Base-by-base conservation (phyloP, 768 basidiomycete genomes). In the Boletus reticulatus region DNA sequence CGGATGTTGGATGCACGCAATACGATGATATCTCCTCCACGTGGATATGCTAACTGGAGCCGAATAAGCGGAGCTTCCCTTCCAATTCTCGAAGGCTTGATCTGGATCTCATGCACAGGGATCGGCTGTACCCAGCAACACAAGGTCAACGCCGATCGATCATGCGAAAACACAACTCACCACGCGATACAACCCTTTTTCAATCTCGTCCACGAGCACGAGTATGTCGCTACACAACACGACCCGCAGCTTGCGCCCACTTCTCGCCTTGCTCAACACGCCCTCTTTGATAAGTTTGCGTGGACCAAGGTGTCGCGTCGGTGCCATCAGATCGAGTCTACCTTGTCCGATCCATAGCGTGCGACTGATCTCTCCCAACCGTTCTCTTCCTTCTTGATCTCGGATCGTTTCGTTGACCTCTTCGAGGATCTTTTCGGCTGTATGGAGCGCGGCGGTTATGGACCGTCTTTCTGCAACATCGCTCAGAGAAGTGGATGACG, bases 141-240 rank as follows among this genome's bases (percentile, higher is more conserved):
- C 2, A 37, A 29, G 29, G 29, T 29, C 29, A 8, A 29, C 13
- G 14, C 29, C 2, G 43, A 34, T 60, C 47, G 48, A 45, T 36
- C 42, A 27, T 8, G 17, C 27, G 6, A 3, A 1, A 1, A 22
- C 10, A 34, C 34, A 12, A 73, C 85, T 62, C 50, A 94, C 94
- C 84, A 94, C 89, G 38, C 89, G 83, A 70, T 95, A 95, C 14
- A 96, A 67, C 13, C 83, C 84, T 57, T 80, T 84, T 27, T 81
- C 81, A 1, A 72, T 70, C 32, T 85, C 86, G 61, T 94, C 92
- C 19, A 92, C 87, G 53, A 98, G 76, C 4, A 98, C 84, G 45
- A 98, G 69, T 41, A 96, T 89, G 66, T 98, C 96, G 64, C 82
- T 96, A 65, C 94, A 98, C 58, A 98, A 71, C 71, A 94, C 85